Conservation (phyloP, 225 moss, liverwort and hornwort species). For the Polytrichum formosum region DNA sequence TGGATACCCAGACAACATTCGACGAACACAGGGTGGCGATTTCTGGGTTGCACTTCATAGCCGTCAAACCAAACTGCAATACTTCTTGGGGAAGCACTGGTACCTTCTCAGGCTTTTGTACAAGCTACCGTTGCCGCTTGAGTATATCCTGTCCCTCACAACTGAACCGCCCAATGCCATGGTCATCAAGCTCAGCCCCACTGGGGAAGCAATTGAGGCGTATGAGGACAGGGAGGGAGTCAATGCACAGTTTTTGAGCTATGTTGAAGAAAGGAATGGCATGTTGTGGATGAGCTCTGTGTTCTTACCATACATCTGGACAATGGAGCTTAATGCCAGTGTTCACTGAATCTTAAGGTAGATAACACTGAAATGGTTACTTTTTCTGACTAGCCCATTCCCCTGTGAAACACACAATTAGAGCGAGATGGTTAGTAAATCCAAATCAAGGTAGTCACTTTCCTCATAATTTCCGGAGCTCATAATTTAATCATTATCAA, state of each 20-base stretch:
- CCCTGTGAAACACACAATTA: too few relatives aligned
- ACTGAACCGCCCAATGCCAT: conserved; percentile 25
- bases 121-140: conserved; percentile 20
- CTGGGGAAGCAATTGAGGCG: conserved; percentile 45
- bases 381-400: too few relatives aligned
- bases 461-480: too few relatives aligned
- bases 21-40: conserved; percentile 45
- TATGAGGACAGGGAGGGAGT: conserved; percentile 53
- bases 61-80: conserved; percentile 27
- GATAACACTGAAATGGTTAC: too few relatives aligned
- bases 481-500: too few relatives aligned
- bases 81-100: conserved; percentile 21
- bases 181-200: conserved; percentile 45
- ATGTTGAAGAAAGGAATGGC: conserved; percentile 52
- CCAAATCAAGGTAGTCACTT: too few relatives aligned
- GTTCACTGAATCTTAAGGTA: too few relatives aligned
- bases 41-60: conserved; percentile 86
- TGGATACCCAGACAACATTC: conserved; percentile 75
- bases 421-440: too few relatives aligned
- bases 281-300: conserved; percentile 76
- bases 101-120: conserved; percentile 33
- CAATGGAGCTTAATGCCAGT: too few relatives aligned
- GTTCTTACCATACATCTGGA: conserved; percentile 31
- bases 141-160: conserved; percentile 14
- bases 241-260: conserved; percentile 38